phyloP scores from a whole-genome alignment of 208 protist species.

The Herpetomonas muscarum region DNA sequence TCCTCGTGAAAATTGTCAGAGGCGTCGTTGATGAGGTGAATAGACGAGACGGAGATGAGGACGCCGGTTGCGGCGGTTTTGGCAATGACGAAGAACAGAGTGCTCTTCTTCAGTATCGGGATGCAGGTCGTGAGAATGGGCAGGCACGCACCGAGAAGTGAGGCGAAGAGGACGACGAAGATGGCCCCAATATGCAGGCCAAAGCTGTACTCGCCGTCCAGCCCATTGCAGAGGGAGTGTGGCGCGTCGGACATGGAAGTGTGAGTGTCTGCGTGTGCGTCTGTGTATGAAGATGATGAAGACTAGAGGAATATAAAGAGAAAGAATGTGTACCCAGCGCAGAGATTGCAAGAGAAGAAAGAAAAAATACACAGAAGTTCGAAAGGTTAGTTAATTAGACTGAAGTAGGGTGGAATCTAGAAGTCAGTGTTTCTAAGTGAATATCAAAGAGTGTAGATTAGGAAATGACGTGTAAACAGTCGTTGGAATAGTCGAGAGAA shows the following conservation, averaged over 20 bases:
- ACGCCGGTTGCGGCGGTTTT: slow-evolving; percentile 40
- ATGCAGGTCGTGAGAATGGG: slow-evolving; percentile 41
- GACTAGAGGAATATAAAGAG: no score
- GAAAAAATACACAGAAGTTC: no score
- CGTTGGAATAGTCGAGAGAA: no score
- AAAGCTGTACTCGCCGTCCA: slow-evolving; percentile 27
- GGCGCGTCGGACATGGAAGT: neutral
- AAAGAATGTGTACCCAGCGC: no score
- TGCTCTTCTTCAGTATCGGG: slow-evolving; percentile 15
- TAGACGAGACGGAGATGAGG: slow-evolving; percentile 31
- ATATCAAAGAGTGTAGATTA: no score
- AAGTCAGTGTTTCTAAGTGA: no score
- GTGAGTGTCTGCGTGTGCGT: no score
- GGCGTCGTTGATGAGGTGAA: slow-evolving; percentile 27
- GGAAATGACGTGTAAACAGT: no score
- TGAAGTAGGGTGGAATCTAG: no score
- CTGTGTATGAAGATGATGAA: no score
- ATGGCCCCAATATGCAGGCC: slow-evolving; percentile 42
- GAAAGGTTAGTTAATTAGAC: no score
- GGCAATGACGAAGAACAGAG: slow-evolving; percentile 30
- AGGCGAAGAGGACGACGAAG: slow-evolving; percentile 45
- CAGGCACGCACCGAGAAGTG: slow-evolving; percentile 35
- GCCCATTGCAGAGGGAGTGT: slow-evolving; percentile 21
- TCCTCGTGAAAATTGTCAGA: slow-evolving; percentile 18
- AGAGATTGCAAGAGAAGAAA: no score